Conservation (phyloP, 768 basidiomycete species). For the Russula vinacea region DNA sequence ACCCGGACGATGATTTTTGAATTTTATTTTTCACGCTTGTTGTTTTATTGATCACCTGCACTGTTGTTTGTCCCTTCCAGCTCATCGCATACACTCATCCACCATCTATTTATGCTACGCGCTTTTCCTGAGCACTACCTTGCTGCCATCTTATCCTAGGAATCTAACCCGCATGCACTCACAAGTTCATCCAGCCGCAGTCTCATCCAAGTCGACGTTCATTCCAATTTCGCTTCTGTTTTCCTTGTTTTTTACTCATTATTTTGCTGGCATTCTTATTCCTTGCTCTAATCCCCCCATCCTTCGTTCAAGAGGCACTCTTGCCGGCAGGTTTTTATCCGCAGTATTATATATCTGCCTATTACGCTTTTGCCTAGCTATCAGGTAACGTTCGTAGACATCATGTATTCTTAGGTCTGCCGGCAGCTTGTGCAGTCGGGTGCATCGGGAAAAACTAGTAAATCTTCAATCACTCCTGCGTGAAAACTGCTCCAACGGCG, state of each 20-base stretch:
- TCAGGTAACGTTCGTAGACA: constrained; percentile 34
- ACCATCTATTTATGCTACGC: constrained; percentile 29
- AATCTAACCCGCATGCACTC: constrained; percentile 24
- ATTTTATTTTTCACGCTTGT: constrained; percentile 26
- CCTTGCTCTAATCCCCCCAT: constrained; percentile 25
- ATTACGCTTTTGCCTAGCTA: constrained; percentile 21
- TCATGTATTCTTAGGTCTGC: constrained; percentile 34
- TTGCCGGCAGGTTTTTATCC: constrained; percentile 28
- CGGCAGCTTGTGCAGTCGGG: constrained; percentile 20
- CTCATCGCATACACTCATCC: constrained; percentile 27
- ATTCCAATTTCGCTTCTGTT: constrained; percentile 20
- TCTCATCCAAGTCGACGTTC: constrained; percentile 20
- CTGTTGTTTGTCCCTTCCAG: constrained; percentile 26
- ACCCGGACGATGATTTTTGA: constrained; percentile 43
- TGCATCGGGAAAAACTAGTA: constrained; percentile 18
- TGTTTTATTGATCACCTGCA: constrained; percentile 28
- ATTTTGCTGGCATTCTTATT: constrained; percentile 23
- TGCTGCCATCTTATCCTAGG: constrained; percentile 29
- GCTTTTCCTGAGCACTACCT: constrained; percentile 17
- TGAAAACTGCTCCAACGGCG: background rate
- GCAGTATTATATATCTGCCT: constrained; percentile 28
- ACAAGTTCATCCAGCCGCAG: constrained; percentile 23
- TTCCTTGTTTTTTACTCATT: constrained; percentile 13
- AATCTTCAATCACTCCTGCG: constrained; percentile 6
- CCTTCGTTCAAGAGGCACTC: constrained; percentile 18